Base-by-base conservation (phyloP, 257 asterid species). In the Ophiorrhiza pumila region DNA sequence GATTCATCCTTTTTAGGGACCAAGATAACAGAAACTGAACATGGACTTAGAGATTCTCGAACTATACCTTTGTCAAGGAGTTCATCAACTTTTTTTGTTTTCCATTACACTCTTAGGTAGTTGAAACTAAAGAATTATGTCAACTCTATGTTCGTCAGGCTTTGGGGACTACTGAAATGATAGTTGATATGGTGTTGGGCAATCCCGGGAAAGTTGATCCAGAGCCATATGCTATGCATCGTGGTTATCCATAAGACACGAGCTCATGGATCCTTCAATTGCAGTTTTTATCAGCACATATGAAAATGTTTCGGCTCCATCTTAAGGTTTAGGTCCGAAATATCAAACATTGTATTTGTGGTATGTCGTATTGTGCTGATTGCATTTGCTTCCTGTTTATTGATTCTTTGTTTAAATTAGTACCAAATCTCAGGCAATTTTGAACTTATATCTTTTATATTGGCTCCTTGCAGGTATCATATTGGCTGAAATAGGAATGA, bases 161-260 rank as follows among this genome's bases (percentile, higher is more conserved):
- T 69, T 29, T 87, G 77, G 99, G 95, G 77, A 94, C 99, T 49
- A 96, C 99, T 74, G 99, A 94, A 83, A 82, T 94, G 99, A 76
- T 94, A 64, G 87, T 74, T 74, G 87, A 94, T 82, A 84, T 87
- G 96, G 91, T 94, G 64, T 71, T 91, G 84, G 90, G 82, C 71
- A 90, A 83, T 87, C 87, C 95, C 46, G 83, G 58, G 46, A 83
- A 76, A 71, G 92, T 94, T 66, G 80, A 90, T 68, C 88, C 93
- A 5, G 75, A 81, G 1, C 96, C 99, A 29, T 94, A 82, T 76
- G 80, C 93, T 27, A 73, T 85, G 68, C 83, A 79, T 50, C 72
- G 79, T 60, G 70, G 66, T 55, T 63, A 70, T 53, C 14, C 13
- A 46, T 45, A 41, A 49, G 50, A 12, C 31, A 50, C 37, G 23